Percentiles rank a stretch among this genome's conserved stretches.
These are phyloP conservation scores for Cystobasidiaceae sp. DNA, from an alignment of 1,284 basidiomycete genomes.

Conservation along the genomic window DNA sequence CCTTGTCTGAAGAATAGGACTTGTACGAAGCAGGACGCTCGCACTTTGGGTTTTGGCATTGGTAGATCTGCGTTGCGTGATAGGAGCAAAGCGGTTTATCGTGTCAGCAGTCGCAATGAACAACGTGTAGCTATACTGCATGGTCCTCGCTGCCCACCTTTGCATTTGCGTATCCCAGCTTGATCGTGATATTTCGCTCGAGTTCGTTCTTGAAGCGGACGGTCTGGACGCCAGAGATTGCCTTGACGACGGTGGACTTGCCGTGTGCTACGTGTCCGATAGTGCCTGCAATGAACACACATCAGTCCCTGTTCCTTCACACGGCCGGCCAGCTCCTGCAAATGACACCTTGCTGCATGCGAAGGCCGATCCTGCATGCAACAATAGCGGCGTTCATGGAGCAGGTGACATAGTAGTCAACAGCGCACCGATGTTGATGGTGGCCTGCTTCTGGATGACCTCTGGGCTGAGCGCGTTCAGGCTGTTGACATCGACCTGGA, in stretches of 20 bases:
- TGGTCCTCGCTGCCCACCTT: slow-evolving; percentile 57
- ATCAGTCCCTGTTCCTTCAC: slow-evolving; percentile 40
- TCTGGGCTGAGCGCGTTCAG: slow-evolving; percentile 87
- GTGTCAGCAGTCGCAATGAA: neutral
- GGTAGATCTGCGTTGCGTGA: slow-evolving; percentile 78
- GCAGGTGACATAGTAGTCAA: neutral
- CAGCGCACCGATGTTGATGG: slow-evolving; percentile 68
- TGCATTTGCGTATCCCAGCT: slow-evolving; percentile 95
- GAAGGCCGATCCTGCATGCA: too few species aligned
- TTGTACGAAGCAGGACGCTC: slow-evolving; percentile 89
- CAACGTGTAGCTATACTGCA: neutral
- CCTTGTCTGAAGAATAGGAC: slow-evolving; percentile 90
- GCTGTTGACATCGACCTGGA: slow-evolving; percentile 25
- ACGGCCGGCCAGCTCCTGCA: slow-evolving; percentile 4
- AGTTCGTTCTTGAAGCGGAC: slow-evolving; percentile 99
- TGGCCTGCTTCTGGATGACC: slow-evolving; percentile 96
- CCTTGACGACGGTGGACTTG: slow-evolving; percentile 98
- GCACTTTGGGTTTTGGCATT: slow-evolving; percentile 89
- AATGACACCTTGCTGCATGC: too few species aligned
- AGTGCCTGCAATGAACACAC: slow-evolving; percentile 61
- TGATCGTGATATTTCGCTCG: slow-evolving; percentile 97
- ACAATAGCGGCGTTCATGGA: too few species aligned
- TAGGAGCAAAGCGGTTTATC: neutral
- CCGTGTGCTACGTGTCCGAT: slow-evolving; percentile 90
- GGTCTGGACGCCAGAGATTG: slow-evolving; percentile 98